A percentile compares a stretch with the other conserved stretches of the same genome.
Conservation (phyloP, 208 protist genomes). For the Leishmania amazonensis region DNA sequence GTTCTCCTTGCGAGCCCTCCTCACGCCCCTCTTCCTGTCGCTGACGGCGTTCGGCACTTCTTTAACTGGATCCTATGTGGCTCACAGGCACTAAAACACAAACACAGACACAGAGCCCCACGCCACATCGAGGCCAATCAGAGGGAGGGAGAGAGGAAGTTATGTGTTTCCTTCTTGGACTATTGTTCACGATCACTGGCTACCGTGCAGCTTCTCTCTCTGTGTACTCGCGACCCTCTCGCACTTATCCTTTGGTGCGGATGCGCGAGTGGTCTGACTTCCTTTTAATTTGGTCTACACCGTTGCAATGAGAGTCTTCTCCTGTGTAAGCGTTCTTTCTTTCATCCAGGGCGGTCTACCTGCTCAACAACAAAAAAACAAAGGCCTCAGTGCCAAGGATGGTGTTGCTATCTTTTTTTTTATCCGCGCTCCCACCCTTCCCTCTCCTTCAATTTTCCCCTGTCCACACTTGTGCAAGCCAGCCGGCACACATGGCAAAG, state of each 20-base stretch:
- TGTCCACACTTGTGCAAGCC: neutral
- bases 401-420: neutral
- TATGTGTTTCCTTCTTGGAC: neutral
- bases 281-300: neutral
- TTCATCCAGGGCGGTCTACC: neutral
- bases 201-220: neutral
- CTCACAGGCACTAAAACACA: neutral
- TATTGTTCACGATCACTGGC: neutral
- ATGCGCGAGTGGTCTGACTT: neutral
- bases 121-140: neutral
- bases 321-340: neutral
- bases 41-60: neutral
- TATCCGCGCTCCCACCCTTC: neutral
- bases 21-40: neutral
- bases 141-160: neutral
- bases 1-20: neutral
- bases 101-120: neutral
- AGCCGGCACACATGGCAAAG: neutral
- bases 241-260: neutral
- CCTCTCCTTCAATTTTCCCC: neutral
- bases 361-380: neutral
- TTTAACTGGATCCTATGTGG: neutral
- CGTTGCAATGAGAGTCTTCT: neutral
- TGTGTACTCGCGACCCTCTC: neutral
- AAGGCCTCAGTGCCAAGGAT: neutral